phyloP scores from a whole-genome alignment of 2,329 filamentous ascomycete genomes.

The Colletotrichum tabaci region DNA sequence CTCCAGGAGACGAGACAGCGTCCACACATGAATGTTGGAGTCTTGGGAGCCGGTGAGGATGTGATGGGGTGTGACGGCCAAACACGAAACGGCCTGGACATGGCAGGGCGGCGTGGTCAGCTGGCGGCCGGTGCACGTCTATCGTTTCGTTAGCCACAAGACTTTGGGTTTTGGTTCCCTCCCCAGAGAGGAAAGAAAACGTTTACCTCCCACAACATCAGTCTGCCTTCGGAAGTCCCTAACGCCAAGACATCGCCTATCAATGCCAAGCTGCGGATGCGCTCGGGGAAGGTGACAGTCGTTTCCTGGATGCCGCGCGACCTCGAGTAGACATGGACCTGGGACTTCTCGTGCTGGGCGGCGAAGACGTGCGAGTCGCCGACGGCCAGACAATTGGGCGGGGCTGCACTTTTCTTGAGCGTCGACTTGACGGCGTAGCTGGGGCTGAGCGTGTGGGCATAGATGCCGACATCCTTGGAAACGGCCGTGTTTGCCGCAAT shows the following conservation, averaged over 20 bases:
- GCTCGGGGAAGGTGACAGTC: slow-evolving; percentile 88
- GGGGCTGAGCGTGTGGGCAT: slow-evolving; percentile 86
- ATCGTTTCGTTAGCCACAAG: slow-evolving; percentile 44
- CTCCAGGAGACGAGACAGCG: slow-evolving; percentile 80
- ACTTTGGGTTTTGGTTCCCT: not conserved
- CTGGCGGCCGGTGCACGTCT: slow-evolving; percentile 83
- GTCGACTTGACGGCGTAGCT: slow-evolving; percentile 80
- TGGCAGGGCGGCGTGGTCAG: slow-evolving; percentile 83
- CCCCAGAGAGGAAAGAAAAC: slow-evolving; percentile 31
- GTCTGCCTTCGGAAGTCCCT: slow-evolving; percentile 86
- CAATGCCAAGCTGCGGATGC: slow-evolving; percentile 83
- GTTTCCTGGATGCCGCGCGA: slow-evolving; percentile 90
- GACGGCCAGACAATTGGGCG: slow-evolving; percentile 83
- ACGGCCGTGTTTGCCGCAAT: slow-evolving; percentile 74
- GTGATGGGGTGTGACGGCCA: slow-evolving; percentile 80
- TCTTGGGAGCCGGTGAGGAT: slow-evolving; percentile 86
- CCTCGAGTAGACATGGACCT: slow-evolving; percentile 92
- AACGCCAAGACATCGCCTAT: slow-evolving; percentile 81
- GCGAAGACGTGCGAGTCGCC: slow-evolving; percentile 90
- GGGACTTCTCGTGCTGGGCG: slow-evolving; percentile 91
- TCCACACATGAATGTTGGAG: slow-evolving; percentile 94
- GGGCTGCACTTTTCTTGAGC: slow-evolving; percentile 94
- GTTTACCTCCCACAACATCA: slow-evolving; percentile 93
- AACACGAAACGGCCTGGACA: slow-evolving; percentile 83
- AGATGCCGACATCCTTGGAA: slow-evolving; percentile 87